Conservation (phyloP, 2,329 filamentous ascomycete genomes). For the Zymoseptoria tritici region DNA sequence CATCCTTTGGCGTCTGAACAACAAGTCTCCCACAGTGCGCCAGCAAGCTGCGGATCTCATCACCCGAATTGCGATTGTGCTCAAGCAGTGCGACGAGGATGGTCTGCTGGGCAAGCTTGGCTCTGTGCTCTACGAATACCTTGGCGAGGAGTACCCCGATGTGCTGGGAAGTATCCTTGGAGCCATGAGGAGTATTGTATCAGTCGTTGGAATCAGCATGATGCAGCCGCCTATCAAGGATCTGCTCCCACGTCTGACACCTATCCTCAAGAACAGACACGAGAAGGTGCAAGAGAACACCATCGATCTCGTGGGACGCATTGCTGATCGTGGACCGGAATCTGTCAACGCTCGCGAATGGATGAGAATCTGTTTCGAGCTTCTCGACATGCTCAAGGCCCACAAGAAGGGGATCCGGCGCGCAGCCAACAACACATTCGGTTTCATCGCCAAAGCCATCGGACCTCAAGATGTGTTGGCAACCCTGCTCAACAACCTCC, state of each 20-base stretch:
- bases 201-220: constrained; percentile 92
- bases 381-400: constrained; percentile 98
- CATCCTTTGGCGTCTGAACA: constrained; percentile 93
- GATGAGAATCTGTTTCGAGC: constrained; percentile 99
- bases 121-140: constrained; percentile 91
- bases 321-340: constrained; percentile 92
- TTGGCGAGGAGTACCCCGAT: constrained; percentile 97
- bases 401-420: constrained; percentile 99
- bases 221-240: constrained; percentile 99
- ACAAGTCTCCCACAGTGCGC: constrained; percentile 92
- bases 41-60: constrained; percentile 96
- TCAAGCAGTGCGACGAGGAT: constrained; percentile 98
- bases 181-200: constrained; percentile 90
- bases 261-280: constrained; percentile 96
- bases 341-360: constrained; percentile 95
- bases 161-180: constrained; percentile 94
- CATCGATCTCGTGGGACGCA: constrained; percentile 94
- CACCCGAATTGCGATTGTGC: constrained; percentile 93
- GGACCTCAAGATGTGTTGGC: constrained; percentile 95
- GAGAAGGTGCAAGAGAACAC: constrained; percentile 99
- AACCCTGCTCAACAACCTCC: constrained; percentile 89
- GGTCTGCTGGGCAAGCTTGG: constrained; percentile 92
- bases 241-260: constrained; percentile 84
- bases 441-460: constrained; percentile 98
- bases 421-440: constrained; percentile 98